Base-by-base conservation (phyloP, 805 yeast species). In the Teunomyces stri region DNA sequence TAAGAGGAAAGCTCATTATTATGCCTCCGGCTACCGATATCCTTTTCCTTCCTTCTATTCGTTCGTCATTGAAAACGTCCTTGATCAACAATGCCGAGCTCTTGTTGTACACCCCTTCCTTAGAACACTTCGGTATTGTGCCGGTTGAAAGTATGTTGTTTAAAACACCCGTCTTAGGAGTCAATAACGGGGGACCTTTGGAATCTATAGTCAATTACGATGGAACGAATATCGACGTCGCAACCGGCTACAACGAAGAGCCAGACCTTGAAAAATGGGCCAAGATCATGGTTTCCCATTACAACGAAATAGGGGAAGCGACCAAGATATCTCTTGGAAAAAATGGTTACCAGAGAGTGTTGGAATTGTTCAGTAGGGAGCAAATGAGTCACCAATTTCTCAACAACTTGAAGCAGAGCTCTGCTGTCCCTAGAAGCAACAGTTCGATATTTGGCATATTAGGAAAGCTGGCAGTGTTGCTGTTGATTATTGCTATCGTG, bases 111-210 rank as follows among this genome's bases (percentile, higher is more conserved):
- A 94, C 99, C 0, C 99, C 99, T 2, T 75, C 87, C 0, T 79
- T 78, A 57, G 99, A 94, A 65, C 99, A 94, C 68, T 94, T 94
- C 62, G 99, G 99, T 11, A 94, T 94, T 53, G 99, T 94, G 7
- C 99, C 99, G 1, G 75, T 94, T 12, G 99, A 94, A 63, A 91
- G 96, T 10, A 91, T 94, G 97, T 76, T 85, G 41, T 74, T 80
- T 48, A 85, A 87, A 25, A 84, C 85, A 0, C 89, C 96, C 0
- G 97, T 91, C 0, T 68, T 94, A 44, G 97, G 97, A 0, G 84
- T 85, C 4, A 82, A 87, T 58, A 82, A 82, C 34, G 99, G 99
- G 22, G 99, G 99, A 0, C 99, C 99, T 0, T 66, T 84, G 30
- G 99, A 94, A 61, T 85, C 96, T 0, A 70, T 86, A 7, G 74